Conservation (phyloP, 2,329 filamentous ascomycete genomes). For the Aureobasidium sp. region DNA sequence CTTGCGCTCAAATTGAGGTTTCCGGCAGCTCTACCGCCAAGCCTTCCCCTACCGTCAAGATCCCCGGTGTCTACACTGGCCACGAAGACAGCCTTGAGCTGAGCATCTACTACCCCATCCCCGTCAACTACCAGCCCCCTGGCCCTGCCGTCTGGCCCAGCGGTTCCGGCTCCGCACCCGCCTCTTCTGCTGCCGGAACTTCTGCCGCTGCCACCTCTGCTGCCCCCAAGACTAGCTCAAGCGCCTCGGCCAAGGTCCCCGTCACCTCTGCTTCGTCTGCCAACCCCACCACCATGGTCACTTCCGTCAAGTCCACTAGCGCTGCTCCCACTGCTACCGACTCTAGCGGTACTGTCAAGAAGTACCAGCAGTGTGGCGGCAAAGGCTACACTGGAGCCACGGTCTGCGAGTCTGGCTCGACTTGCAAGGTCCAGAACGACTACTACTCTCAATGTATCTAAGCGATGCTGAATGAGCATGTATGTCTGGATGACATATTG, state of each 20-base stretch:
- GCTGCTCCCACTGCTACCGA: neutral
- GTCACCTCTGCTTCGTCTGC: neutral
- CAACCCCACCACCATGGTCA: neutral
- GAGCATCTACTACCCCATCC: constrained; percentile 20
- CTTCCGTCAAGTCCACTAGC: neutral
- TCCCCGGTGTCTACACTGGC: constrained; percentile 18
- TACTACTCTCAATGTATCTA: constrained; percentile 33
- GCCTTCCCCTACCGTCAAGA: constrained; percentile 9
- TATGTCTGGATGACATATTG: too few relatives aligned
- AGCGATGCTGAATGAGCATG: neutral
- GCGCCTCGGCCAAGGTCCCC: neutral
- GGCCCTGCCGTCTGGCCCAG: constrained; percentile 33
- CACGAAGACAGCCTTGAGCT: constrained; percentile 18
- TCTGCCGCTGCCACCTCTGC: constrained; percentile 13
- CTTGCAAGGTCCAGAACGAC: constrained; percentile 27
- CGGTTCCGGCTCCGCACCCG: neutral
- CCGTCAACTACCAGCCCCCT: constrained; percentile 33
- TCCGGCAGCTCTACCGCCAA: constrained; percentile 12
- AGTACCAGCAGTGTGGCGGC: constrained; percentile 29
- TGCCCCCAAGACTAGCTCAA: constrained; percentile 3
- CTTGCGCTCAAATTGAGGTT: constrained; percentile 24
- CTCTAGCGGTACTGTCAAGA: constrained; percentile 15
- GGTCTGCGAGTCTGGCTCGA: constrained; percentile 27
- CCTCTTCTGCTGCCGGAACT: constrained; percentile 17
- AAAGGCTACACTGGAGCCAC: constrained; percentile 28